Evolutionary conservation across 2,329 filamentous ascomycete species (phyloP).

Genomic region (Curvularia sp.): DNA sequence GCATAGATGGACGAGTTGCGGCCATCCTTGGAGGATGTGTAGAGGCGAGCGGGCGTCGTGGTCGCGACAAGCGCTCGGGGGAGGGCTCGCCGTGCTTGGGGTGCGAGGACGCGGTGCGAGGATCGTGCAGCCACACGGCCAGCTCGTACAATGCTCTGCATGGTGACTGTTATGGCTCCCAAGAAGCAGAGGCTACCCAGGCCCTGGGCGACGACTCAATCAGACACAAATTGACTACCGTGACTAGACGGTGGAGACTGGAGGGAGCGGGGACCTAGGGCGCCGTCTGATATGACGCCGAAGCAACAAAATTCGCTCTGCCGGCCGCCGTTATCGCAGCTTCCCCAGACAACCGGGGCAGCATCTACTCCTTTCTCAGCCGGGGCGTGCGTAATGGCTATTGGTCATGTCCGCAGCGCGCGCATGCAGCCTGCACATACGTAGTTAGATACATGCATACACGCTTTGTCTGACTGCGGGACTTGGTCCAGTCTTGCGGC

Average conservation of each 20-base stretch:
- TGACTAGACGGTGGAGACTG: constrained; percentile 20
- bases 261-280: constrained; percentile 15
- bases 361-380: constrained; percentile 4
- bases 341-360: constrained; percentile 18
- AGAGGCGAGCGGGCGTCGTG: constrained; percentile 40
- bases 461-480: neutral
- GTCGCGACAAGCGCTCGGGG: constrained; percentile 44
- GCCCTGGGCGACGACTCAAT: constrained; percentile 20
- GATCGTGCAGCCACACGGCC: constrained; percentile 48
- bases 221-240: constrained; percentile 28
- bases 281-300: constrained; percentile 28
- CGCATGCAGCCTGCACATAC: neutral
- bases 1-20: constrained; percentile 56
- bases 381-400: constrained; percentile 4
- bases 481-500: neutral
- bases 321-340: constrained; percentile 17
- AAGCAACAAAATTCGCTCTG: constrained; percentile 42
- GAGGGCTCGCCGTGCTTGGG: constrained; percentile 37
- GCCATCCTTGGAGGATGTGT: constrained; percentile 44
- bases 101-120: constrained; percentile 44
- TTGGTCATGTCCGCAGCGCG: neutral
- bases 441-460: no score
- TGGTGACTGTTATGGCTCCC: constrained; percentile 39
- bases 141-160: constrained; percentile 51
- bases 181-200: constrained; percentile 24